These are phyloP conservation scores for Aspergillus ellipticus DNA, from an alignment of 495 filamentous ascomycete species.

Conservation along the genomic window DNA sequence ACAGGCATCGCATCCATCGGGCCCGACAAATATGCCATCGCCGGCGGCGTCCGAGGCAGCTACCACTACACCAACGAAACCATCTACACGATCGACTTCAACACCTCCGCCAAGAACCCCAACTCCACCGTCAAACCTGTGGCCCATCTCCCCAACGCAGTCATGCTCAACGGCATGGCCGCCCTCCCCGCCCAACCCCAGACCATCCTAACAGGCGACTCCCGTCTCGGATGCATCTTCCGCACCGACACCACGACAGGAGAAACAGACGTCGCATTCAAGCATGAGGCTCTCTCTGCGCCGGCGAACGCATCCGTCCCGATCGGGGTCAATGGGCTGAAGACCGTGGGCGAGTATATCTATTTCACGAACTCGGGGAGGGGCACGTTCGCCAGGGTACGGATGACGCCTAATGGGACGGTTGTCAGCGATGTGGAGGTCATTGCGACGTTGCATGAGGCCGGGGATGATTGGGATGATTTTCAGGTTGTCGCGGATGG, in stretches of 20 bases:
- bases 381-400: slow-evolving; percentile 28
- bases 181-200: slow-evolving; percentile 18
- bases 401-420: slow-evolving; percentile 25
- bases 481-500: slow-evolving; percentile 24
- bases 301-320: slow-evolving; percentile 14
- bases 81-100: slow-evolving; percentile 30
- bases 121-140: slow-evolving; percentile 20
- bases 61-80: slow-evolving; percentile 26
- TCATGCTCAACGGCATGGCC: slow-evolving; percentile 39
- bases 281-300: slow-evolving; percentile 16
- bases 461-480: slow-evolving; percentile 29
- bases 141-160: slow-evolving; percentile 27
- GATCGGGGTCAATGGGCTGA: slow-evolving; percentile 43
- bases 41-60: slow-evolving; percentile 28
- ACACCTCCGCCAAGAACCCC: slow-evolving; percentile 20
- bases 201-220: slow-evolving; percentile 33
- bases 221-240: slow-evolving; percentile 37
- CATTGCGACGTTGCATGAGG: slow-evolving; percentile 14
- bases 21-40: slow-evolving; percentile 37
- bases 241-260: slow-evolving; percentile 37
- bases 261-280: slow-evolving; percentile 25
- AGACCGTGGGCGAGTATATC: slow-evolving; percentile 20
- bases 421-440: slow-evolving; percentile 16
- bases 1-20: slow-evolving; percentile 38
- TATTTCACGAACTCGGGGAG: slow-evolving; percentile 44